Conservation (phyloP, 306 rosid species). For the Canavalia ensiformis region DNA sequence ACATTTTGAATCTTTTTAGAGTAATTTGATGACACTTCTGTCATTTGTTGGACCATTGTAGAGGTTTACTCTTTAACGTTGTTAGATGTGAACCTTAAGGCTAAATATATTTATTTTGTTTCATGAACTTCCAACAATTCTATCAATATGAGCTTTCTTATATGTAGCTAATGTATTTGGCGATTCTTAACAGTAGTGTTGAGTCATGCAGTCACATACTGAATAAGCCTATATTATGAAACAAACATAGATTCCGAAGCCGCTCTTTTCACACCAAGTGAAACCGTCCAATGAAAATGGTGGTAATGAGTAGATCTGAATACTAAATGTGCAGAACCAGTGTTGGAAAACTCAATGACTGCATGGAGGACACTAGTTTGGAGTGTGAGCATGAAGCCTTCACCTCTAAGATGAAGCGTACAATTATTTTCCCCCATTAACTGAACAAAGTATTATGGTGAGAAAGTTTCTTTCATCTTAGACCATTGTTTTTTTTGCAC, state of each 20-base stretch:
- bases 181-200: too few species aligned
- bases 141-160: too few species aligned
- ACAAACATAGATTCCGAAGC: not conserved
- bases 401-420: not conserved
- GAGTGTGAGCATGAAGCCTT: not conserved
- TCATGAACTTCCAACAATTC: too few species aligned
- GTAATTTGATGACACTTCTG: too few species aligned
- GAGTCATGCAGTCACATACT: too few species aligned
- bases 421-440: not conserved
- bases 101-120: too few species aligned
- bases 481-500: not conserved
- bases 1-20: not conserved
- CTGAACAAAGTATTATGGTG: not conserved
- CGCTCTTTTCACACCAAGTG: not conserved
- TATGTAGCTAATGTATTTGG: too few species aligned
- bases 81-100: too few species aligned
- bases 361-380: slow-evolving; percentile 1
- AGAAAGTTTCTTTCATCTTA: not conserved
- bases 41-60: too few species aligned
- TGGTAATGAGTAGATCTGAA: slow-evolving; percentile 53
- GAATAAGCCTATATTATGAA: not conserved
- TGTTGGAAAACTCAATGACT: slow-evolving; percentile 41
- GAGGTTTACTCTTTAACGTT: too few species aligned
- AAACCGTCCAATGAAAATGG: slow-evolving; percentile 10
- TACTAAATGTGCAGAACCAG: slow-evolving; percentile 37